Base-by-base conservation (phyloP, 2,329 filamentous ascomycete genomes). In the Verticillium dahliae region DNA sequence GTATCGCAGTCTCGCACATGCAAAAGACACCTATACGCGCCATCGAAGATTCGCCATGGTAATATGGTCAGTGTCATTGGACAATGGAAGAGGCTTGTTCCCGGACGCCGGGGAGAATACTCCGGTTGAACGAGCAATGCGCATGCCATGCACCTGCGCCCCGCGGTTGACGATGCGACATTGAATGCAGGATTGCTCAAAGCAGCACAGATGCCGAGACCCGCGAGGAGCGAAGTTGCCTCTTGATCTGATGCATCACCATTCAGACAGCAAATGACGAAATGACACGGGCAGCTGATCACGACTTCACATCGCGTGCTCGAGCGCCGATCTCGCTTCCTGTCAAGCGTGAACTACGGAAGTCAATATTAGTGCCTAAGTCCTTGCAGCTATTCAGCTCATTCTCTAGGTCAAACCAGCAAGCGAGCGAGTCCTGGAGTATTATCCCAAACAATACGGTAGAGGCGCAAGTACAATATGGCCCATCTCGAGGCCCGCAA, bases 401-500 rank as follows among this genome's bases (percentile, higher is more conserved):
- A 1, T 31, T 31, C 5, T 31, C 27, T 31, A 31, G 27, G 27
- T 31, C 27, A 31, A 4, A 31, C 5, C 27, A 31, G 27, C 27
- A 4, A 31, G 27, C 27, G 27, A 31, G 27, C 4, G 27, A 31
- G 27, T 5, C 27, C 27, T 31, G 5, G 5, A 31, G 27, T 4
- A 31, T 31, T 4, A 31, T 31, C 27, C 5, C 4, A 31, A 31
- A 31, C 27, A 5, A 31, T 31, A 31, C 27, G 27, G 4, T 31
- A 31, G 4, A 31, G 27, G 27, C 5, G 27, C 38, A 39, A 39
- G 6, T 13, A 6, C 39, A 45, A 52, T 7, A 74, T 76, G 71
- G 74, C 74, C 50, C 68, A 75, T 56, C 74, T 82, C 4, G 77
- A 80, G 69, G 66, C 79, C 4, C 72, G 73, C 52, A 79, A 81